Percentiles rank a stretch among this genome's conserved stretches.
phyloP scores from a whole-genome alignment of 306 rosid species.

The Parietaria judaica region DNA sequence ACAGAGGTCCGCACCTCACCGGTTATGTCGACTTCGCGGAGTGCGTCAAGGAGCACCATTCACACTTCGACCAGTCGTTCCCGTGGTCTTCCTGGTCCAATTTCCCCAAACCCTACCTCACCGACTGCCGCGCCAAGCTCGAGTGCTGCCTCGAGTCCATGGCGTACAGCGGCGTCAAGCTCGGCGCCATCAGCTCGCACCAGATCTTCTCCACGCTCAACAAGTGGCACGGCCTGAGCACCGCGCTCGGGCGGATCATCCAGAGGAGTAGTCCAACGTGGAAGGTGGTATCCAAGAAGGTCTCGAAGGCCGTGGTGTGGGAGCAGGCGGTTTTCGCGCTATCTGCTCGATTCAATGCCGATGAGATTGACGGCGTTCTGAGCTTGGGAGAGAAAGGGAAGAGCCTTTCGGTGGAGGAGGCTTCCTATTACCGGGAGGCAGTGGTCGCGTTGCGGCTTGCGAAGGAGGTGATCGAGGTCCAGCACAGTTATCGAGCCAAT shows the following conservation, averaged over 20 bases:
- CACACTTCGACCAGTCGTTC: slow-evolving; percentile 30
- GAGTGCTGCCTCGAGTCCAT: slow-evolving; percentile 73
- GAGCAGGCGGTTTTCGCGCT: slow-evolving; percentile 55
- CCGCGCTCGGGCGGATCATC: slow-evolving; percentile 44
- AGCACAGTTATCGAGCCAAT: slow-evolving; percentile 60
- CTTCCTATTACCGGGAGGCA: slow-evolving; percentile 64
- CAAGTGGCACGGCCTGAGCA: slow-evolving; percentile 60
- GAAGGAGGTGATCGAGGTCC: slow-evolving; percentile 56
- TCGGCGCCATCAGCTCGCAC: slow-evolving; percentile 59
- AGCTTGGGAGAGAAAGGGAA: slow-evolving; percentile 36
- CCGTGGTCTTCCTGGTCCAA: slow-evolving; percentile 88
- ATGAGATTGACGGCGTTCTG: slow-evolving; percentile 48
- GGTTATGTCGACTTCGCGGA: slow-evolving; percentile 83
- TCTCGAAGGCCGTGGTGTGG: slow-evolving; percentile 52
- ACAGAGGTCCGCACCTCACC: slow-evolving; percentile 73
- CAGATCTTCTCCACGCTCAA: slow-evolving; percentile 53
- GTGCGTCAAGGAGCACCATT: slow-evolving; percentile 47
- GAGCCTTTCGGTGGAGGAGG: slow-evolving; percentile 55
- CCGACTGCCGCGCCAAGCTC: slow-evolving; percentile 48
- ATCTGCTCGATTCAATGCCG: slow-evolving; percentile 39
- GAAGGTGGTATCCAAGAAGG: slow-evolving; percentile 24
- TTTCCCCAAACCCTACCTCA: slow-evolving; percentile 43
- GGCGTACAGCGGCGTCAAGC: slow-evolving; percentile 53
- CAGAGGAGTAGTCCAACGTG: slow-evolving; percentile 14
- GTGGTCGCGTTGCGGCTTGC: slow-evolving; percentile 63